These are phyloP conservation scores for Panaeolus papilionaceus DNA, from an alignment of 768 basidiomycete species.

Conservation along the genomic window DNA sequence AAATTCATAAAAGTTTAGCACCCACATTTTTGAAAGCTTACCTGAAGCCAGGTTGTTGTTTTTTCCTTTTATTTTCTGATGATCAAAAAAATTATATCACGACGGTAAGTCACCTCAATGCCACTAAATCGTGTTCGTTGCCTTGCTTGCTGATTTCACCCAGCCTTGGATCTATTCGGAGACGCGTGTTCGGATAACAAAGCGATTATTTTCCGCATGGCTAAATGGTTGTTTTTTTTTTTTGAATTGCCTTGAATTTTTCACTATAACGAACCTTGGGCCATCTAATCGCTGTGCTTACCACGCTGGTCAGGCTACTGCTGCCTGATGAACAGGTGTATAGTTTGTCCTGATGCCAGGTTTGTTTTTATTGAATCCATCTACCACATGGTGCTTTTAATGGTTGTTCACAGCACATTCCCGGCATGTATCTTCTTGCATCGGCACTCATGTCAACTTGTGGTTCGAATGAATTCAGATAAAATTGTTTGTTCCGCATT, in stretches of 20 bases:
- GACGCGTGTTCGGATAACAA: not conserved
- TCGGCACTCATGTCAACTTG: conserved; percentile 6
- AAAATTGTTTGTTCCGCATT: conserved; percentile 3
- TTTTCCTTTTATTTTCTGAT: not conserved
- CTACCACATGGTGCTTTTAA: conserved; percentile 9
- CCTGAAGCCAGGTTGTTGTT: not conserved
- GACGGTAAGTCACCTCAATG: conserved; percentile 5
- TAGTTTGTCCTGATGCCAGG: not conserved
- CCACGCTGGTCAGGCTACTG: not conserved
- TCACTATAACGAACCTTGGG: not conserved
- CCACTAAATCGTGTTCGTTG: conserved; percentile 7
- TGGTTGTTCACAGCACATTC: not conserved
- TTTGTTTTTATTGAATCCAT: conserved; percentile 11
- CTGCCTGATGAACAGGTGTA: not conserved
- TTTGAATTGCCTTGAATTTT: not conserved
- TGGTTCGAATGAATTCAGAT: conserved; percentile 5
- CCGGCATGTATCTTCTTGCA: conserved; percentile 3
- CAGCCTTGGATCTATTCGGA: not conserved
- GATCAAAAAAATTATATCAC: not conserved
- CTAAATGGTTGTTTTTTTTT: not conserved
- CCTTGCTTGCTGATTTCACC: conserved; percentile 7
- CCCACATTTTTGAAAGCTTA: not conserved
- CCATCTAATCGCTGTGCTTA: not conserved
- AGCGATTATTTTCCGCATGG: not conserved
- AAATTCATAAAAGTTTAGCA: not conserved